Evolutionary conservation across 176 grass and related monocot genomes (phyloP).

Genomic region (Oryza glaberrima): DNA sequence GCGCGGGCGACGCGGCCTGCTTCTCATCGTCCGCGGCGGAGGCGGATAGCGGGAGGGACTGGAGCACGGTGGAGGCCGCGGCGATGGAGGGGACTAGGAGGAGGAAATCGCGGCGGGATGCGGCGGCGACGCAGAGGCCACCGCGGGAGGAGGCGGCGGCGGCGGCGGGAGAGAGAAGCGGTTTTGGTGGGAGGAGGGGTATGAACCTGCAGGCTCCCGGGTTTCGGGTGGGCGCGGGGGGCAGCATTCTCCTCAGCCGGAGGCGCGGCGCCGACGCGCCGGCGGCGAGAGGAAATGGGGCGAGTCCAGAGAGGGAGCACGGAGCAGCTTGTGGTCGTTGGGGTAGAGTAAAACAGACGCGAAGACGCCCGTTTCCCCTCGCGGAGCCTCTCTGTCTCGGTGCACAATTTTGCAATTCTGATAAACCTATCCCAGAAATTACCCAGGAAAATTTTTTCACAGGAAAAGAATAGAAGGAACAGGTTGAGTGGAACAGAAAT

Average conservation of each 20-base stretch:
- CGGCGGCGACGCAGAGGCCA: conserved; percentile 24
- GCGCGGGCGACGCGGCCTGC: conserved; percentile 13
- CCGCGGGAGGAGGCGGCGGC: conserved; percentile 42
- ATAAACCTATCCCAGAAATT: too few relatives aligned
- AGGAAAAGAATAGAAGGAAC: neutral
- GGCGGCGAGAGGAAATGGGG: conserved; percentile 18
- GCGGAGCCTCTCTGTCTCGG: too few relatives aligned
- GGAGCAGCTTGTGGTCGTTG: conserved; percentile 7
- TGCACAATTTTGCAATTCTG: too few relatives aligned
- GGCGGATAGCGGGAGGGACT: conserved; percentile 50
- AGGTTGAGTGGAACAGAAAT: neutral
- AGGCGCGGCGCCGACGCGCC: conserved; percentile 36
- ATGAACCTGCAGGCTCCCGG: conserved; percentile 32
- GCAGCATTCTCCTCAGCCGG: conserved; percentile 35
- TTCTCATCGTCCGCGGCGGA: conserved; percentile 49
- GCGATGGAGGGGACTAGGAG: conserved; percentile 72
- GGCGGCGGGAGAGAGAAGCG: conserved; percentile 12
- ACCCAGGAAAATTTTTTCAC: neutral
- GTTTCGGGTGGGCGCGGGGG: conserved; percentile 37
- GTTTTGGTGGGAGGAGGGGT: conserved; percentile 33
- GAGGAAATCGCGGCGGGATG: conserved; percentile 61
- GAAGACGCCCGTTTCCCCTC: neutral
- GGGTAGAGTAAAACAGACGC: neutral
- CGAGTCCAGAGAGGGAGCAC: neutral
- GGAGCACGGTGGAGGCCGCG: conserved; percentile 51